Percentiles rank a stretch among this genome's conserved stretches.
These are phyloP conservation scores for Ceratobasidium sp. DNA, from an alignment of 1,284 basidiomycete species.

Conservation along the genomic window DNA sequence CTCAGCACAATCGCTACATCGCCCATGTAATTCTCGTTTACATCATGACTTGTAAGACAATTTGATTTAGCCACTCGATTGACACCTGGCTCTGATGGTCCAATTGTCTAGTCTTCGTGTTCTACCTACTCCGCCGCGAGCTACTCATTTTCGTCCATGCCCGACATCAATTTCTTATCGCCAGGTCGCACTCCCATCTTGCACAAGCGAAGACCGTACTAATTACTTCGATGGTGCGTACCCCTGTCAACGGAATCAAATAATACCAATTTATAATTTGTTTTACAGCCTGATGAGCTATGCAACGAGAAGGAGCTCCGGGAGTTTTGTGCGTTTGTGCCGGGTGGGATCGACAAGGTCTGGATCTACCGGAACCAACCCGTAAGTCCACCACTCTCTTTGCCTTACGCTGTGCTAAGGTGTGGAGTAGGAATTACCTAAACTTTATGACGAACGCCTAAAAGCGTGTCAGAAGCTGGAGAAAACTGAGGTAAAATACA, in stretches of 20 bases:
- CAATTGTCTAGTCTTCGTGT: conserved; percentile 75
- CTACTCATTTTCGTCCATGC: conserved; percentile 84
- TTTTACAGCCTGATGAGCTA: conserved; percentile 21
- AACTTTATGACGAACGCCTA: conserved; percentile 83
- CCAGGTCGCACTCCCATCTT: conserved; percentile 75
- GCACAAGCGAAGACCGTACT: conserved; percentile 91
- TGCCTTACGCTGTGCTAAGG: conserved; percentile 57
- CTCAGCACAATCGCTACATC: conserved; percentile 72
- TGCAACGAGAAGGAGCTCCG: conserved; percentile 71
- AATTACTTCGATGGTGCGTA: conserved; percentile 67
- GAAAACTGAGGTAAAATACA: conserved; percentile 81
- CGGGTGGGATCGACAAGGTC: conserved; percentile 87
- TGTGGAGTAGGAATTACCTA: conserved; percentile 83
- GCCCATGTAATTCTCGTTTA: conserved; percentile 82
- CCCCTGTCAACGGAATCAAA: conserved; percentile 52
- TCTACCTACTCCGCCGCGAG: conserved; percentile 84
- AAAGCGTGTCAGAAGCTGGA: conserved; percentile 86
- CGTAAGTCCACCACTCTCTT: conserved; percentile 44
- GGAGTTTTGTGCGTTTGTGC: conserved; percentile 78
- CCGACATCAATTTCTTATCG: conserved; percentile 88
- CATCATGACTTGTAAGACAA: conserved; percentile 77
- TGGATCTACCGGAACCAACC: conserved; percentile 83
- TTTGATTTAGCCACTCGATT: background rate
- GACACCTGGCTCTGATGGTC: conserved; percentile 16
- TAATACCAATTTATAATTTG: conserved; percentile 49